Evolutionary conservation across 2,329 filamentous ascomycete species (phyloP).

Genomic region (Dendrostoma leiphaemia): DNA sequence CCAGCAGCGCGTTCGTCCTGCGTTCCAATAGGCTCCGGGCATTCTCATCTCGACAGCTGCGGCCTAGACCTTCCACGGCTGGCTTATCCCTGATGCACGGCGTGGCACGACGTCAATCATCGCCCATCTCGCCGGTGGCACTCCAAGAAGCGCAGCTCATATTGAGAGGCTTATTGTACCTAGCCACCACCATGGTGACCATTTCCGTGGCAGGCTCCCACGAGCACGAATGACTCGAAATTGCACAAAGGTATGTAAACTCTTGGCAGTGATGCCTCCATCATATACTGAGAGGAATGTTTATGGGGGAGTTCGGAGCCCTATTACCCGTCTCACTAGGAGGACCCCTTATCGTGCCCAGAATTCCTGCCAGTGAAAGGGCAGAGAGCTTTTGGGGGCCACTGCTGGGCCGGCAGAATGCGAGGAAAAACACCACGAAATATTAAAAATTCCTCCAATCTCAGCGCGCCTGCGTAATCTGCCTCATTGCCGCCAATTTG

Average conservation of each 20-base stretch:
- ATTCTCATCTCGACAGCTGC: neutral
- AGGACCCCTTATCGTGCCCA: too few relatives aligned
- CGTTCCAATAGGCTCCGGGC: neutral
- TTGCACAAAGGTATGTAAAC: neutral
- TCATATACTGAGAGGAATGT: neutral
- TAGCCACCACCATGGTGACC: too few relatives aligned
- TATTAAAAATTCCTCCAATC: neutral
- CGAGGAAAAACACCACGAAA: too few relatives aligned
- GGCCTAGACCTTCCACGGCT: neutral
- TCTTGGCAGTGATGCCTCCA: neutral
- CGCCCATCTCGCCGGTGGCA: too few relatives aligned
- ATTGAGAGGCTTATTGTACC: too few relatives aligned
- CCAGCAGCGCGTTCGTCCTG: neutral
- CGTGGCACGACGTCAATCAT: too few relatives aligned
- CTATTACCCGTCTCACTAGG: neutral
- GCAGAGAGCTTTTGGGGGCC: too few relatives aligned
- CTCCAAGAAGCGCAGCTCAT: too few relatives aligned
- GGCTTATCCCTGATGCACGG: neutral
- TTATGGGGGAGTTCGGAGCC: neutral
- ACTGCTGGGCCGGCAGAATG: neutral
- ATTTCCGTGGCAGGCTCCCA: too few relatives aligned
- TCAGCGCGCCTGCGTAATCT: neutral
- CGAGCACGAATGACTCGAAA: too few relatives aligned
- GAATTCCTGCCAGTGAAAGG: too few relatives aligned
- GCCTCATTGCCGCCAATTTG: neutral